Percentiles rank a stretch among this genome's conserved stretches.
Conservation (phyloP, 2,329 filamentous ascomycete genomes). For the Colletotrichum horii region DNA sequence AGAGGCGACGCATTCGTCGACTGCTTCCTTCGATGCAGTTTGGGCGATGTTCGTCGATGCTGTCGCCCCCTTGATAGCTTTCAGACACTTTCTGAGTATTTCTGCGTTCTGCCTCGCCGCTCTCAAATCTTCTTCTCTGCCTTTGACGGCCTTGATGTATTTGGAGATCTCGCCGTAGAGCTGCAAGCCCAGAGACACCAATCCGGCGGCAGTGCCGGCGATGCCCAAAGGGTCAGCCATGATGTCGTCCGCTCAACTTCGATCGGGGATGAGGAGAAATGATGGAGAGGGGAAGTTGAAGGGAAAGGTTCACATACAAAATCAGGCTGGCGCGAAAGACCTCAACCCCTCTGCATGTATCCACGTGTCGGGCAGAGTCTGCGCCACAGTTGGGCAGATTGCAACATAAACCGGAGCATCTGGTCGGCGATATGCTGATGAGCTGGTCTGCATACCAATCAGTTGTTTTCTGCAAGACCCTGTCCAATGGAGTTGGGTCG, state of each 20-base stretch:
- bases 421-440: background rate
- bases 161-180: background rate
- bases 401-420: background rate
- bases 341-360: background rate
- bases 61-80: background rate
- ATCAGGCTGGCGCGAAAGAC: background rate
- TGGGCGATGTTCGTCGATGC: background rate
- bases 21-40: background rate
- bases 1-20: background rate
- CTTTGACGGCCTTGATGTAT: background rate
- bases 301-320: background rate
- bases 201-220: background rate
- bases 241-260: background rate
- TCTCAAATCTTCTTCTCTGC: background rate
- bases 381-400: background rate
- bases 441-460: background rate
- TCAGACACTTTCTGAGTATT: background rate
- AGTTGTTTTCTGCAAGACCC: accelerated
- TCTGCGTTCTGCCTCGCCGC: background rate
- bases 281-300: background rate
- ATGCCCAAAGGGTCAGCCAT: background rate
- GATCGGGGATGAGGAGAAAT: background rate
- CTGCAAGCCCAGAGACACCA: background rate
- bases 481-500: background rate
- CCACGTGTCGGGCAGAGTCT: background rate